Evolutionary conservation across 1,284 basidiomycete species (phyloP).

Genomic region (Melampsora larici-populina): DNA sequence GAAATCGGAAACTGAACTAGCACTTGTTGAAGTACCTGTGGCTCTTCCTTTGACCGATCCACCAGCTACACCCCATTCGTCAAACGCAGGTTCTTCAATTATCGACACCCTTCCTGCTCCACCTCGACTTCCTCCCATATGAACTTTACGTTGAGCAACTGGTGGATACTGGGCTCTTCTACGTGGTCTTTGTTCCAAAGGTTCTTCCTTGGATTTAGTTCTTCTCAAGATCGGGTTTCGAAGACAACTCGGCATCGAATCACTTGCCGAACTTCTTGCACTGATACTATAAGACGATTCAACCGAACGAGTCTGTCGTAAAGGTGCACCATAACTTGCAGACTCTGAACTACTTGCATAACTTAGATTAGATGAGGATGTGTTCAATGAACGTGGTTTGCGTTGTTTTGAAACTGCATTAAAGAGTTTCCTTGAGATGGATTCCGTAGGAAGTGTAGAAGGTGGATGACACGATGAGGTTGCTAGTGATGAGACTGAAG

Average conservation of each 20-base stretch:
- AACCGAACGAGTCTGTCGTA: slow-evolving; percentile 20
- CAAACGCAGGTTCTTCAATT: slow-evolving; percentile 31
- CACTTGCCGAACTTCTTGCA: slow-evolving; percentile 5
- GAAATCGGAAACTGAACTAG: neutral
- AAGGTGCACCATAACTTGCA: neutral
- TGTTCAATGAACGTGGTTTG: neutral
- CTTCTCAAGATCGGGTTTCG: slow-evolving; percentile 14
- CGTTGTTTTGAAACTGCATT: slow-evolving; percentile 21
- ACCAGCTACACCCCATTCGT: slow-evolving; percentile 14
- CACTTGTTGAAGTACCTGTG: neutral
- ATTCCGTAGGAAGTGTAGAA: neutral
- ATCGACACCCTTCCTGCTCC: slow-evolving; percentile 15
- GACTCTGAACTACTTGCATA: neutral
- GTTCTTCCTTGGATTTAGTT: slow-evolving; percentile 25
- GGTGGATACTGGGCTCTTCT: slow-evolving; percentile 30
- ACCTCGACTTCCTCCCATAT: slow-evolving; percentile 38
- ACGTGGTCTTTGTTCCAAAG: neutral
- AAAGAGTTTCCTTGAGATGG: slow-evolving; percentile 17
- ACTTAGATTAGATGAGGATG: neutral
- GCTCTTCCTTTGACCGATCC: neutral
- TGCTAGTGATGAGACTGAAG: slow-evolving; percentile 1
- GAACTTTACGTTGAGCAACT: slow-evolving; percentile 34
- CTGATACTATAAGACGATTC: slow-evolving; percentile 1
- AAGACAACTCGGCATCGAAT: neutral
- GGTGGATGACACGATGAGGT: neutral